phyloP scores from a whole-genome alignment of 495 filamentous ascomycete species.

The Aspergillus incahuasiensis region DNA sequence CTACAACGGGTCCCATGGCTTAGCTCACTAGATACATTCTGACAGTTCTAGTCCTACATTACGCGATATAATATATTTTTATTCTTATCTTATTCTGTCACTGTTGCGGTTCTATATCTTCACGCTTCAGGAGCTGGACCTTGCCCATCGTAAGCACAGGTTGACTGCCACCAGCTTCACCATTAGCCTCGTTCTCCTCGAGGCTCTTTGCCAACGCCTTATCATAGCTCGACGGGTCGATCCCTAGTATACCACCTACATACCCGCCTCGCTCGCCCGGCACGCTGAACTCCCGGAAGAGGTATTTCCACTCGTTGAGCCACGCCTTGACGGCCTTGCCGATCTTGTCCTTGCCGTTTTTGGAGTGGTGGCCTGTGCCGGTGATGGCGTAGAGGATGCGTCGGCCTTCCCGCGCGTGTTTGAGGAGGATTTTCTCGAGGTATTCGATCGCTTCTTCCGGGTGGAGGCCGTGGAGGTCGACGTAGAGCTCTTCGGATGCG shows the following conservation, averaged over 20 bases:
- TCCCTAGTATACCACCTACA: constrained; percentile 89
- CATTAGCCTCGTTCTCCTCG: constrained; percentile 17
- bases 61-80: background rate
- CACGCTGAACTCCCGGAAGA: constrained; percentile 93
- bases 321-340: constrained; percentile 89
- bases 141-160: constrained; percentile 39
- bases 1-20: no score
- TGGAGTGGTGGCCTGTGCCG: constrained; percentile 94
- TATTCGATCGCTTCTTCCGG: constrained; percentile 97
- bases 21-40: no score
- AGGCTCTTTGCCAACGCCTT: constrained; percentile 45
- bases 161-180: constrained; percentile 18
- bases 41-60: no score
- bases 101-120: constrained; percentile 35
- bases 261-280: constrained; percentile 76
- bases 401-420: constrained; percentile 63
- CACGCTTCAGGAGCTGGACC: constrained; percentile 45
- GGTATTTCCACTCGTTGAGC: constrained; percentile 92
- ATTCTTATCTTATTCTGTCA: constrained; percentile 10
- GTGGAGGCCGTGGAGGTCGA: constrained; percentile 93
- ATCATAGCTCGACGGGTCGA: constrained; percentile 88
- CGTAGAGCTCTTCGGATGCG: constrained; percentile 69
- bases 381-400: constrained; percentile 92
- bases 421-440: constrained; percentile 77
- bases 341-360: constrained; percentile 98